These are phyloP conservation scores for Lentinula raphanica DNA, from an alignment of 768 basidiomycete genomes.

Conservation along the genomic window DNA sequence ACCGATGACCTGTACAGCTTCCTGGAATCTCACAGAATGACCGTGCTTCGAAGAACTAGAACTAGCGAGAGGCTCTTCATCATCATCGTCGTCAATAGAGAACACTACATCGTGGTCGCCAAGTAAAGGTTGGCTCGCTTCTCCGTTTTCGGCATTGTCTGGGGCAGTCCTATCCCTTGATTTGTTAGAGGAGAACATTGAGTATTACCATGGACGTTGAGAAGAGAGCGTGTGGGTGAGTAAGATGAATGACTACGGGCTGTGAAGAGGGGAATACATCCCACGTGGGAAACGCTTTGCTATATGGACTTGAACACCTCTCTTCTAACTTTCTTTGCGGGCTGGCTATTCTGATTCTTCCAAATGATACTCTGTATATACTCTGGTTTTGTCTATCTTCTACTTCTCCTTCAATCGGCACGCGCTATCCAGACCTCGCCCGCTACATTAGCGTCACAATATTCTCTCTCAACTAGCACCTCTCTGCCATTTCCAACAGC, in stretches of 20 bases:
- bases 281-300: not conserved
- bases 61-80: conserved; percentile 30
- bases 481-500: conserved; percentile 59
- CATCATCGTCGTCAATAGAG: conserved; percentile 47
- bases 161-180: not conserved
- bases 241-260: not conserved
- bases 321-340: too few relatives aligned
- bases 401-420: conserved; percentile 11
- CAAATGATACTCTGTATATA: conserved; percentile 5
- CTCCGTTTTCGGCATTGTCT: conserved; percentile 17
- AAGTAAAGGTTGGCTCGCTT: conserved; percentile 58
- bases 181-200: conserved; percentile 5
- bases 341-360: not conserved
- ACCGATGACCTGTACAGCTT: conserved; percentile 63
- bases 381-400: conserved; percentile 15
- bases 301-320: too few relatives aligned
- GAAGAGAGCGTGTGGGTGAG: not conserved
- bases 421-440: conserved; percentile 25
- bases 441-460: conserved; percentile 42
- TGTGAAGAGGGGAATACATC: not conserved
- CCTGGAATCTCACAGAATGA: conserved; percentile 58
- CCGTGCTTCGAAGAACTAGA: conserved; percentile 29
- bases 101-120: conserved; percentile 43
- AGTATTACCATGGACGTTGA: not conserved
- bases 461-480: conserved; percentile 56